These are phyloP conservation scores for Gaeumannomyces sp. DNA, from an alignment of 2,329 filamentous ascomycete genomes.

Conservation along the genomic window DNA sequence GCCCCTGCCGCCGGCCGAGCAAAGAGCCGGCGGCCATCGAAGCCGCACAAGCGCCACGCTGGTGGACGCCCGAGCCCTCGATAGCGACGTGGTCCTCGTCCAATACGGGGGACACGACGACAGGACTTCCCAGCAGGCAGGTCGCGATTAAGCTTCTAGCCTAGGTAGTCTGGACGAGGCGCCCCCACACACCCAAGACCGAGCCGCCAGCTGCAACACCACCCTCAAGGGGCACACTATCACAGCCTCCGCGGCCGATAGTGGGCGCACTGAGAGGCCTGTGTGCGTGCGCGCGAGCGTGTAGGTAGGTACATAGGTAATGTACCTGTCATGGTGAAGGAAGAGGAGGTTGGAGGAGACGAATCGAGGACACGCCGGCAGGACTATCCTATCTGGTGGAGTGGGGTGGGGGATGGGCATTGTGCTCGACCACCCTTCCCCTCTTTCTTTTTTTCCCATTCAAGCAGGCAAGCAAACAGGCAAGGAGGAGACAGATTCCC, in stretches of 20 bases:
- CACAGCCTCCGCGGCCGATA: background rate
- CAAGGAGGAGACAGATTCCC: background rate
- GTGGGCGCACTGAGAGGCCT: background rate
- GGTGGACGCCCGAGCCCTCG: background rate
- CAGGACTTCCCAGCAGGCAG: background rate
- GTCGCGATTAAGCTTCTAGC: background rate
- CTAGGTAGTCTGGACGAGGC: background rate
- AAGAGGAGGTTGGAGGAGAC: no score
- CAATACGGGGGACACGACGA: no score
- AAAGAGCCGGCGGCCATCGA: no score
- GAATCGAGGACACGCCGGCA: background rate
- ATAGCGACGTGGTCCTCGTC: background rate
- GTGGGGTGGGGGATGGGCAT: no score
- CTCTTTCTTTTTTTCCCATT: background rate
- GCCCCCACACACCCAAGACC: constrained; percentile 1
- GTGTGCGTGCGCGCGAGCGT: background rate
- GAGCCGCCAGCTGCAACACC: constrained; percentile 1
- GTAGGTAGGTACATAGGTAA: no score
- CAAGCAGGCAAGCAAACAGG: background rate
- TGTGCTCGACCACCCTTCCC: background rate
- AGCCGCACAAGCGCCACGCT: background rate
- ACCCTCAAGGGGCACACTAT: background rate
- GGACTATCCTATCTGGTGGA: background rate
- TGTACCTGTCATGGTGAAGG: no score
- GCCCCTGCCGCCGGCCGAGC: no score